Evolutionary conservation across 352 stramenopile species (phyloP), one percentile per base, ranked within the genome.

Genomic region (Pythium phragmitis): DNA sequence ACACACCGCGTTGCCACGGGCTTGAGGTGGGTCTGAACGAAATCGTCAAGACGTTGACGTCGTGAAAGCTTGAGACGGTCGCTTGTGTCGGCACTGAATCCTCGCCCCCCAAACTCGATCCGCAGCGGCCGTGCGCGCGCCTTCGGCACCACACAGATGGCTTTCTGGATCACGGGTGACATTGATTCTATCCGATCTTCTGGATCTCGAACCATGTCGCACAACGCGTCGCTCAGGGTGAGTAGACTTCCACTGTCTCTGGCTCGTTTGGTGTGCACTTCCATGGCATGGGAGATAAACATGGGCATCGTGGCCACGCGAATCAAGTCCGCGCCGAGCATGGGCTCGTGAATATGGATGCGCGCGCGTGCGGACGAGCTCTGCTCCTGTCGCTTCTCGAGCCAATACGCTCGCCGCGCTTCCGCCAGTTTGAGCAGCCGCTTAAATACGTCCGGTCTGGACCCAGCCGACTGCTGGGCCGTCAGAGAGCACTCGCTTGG

Each of bases 241-340:
- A 64, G 54, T 19, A 13, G 11, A 39, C 11, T 39, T 39, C n/a
- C 14, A 59, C 64, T 63, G 13, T 34, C 12, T 42, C 47, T 16
- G 28, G 19, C 34, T 45, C 63, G 74, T 26, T 62, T 76, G 6
- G 56, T 53, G 58, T 94, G 82, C 9, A 91, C 67, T 36, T 91
- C 76, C 85, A 92, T 94, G 0, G 85, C 85, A 33, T 70, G 54
- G 4, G 85, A 92, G 28, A 94, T 88, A 47, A 94, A 88, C 9
- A 75, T 76, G 2, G 82, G 76, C 64, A 90, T 80, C 17, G 74
- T 85, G 28, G 71, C 83, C 34, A 46, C 62, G 28, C 62, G 70
- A 39, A 90, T 67, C 16, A 87, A 49, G 33, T 87, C 67, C 33
- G 61, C 42, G 6, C 83, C 83, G 58, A 71, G 78, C 55, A 87